Percentiles rank a stretch among this genome's conserved stretches.
These are phyloP conservation scores for Pichia scutulata DNA, from an alignment of 805 yeast genomes.

Conservation along the genomic window DNA sequence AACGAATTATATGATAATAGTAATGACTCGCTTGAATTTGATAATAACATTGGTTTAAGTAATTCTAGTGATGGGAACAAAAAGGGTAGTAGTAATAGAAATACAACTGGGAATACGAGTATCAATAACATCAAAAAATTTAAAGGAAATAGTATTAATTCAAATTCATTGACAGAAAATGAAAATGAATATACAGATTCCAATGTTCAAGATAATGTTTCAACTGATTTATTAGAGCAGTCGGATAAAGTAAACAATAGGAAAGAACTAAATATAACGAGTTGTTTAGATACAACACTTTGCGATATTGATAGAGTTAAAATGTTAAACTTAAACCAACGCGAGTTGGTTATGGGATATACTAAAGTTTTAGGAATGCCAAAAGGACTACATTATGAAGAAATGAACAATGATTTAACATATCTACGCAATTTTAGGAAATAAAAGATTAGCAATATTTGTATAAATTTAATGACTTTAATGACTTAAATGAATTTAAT, in stretches of 20 bases:
- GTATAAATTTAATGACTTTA: neutral
- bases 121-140: neutral
- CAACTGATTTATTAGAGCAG: neutral
- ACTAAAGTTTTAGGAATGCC: constrained; percentile 14
- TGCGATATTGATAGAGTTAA: constrained; percentile 11
- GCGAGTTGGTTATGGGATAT: constrained; percentile 7
- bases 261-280: constrained; percentile 9
- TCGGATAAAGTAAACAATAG: neutral
- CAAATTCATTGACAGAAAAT: neutral
- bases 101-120: neutral
- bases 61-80: neutral
- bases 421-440: constrained; percentile 1
- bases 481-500: neutral
- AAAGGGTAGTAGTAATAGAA: neutral
- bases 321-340: constrained; percentile 7
- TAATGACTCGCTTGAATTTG: neutral
- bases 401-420: constrained; percentile 9
- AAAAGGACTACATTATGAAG: constrained; percentile 9
- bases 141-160: neutral
- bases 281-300: constrained; percentile 9
- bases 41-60: neutral
- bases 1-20: neutral
- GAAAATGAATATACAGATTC: neutral
- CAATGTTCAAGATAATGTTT: neutral
- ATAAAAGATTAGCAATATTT: neutral